Conservation (phyloP, 352 stramenopile genomes). For the Globisporangium rhizosaccharum region DNA sequence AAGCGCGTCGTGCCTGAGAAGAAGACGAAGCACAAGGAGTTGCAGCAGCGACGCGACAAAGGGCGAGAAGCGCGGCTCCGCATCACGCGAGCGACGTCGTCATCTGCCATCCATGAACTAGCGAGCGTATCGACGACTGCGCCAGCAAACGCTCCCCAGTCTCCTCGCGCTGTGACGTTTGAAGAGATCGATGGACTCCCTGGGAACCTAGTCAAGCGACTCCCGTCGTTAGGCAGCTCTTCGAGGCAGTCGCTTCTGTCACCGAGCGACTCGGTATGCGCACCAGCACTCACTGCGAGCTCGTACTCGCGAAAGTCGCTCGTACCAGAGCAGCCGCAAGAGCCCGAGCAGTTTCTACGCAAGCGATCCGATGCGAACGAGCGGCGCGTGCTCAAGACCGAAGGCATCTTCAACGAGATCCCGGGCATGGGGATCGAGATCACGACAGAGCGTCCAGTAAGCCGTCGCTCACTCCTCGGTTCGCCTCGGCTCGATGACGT, state of each 20-base stretch:
- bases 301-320: constrained; percentile 6
- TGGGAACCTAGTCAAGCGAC: constrained; percentile 2
- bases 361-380: constrained; percentile 19
- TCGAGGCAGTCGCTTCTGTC: constrained; percentile 1
- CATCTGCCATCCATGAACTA: constrained; percentile 4
- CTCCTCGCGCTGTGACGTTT: constrained; percentile 1
- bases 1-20: constrained; percentile 37
- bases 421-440: constrained; percentile 50
- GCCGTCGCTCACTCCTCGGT: background rate
- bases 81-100: constrained; percentile 10
- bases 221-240: constrained; percentile 2
- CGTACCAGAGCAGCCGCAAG: constrained; percentile 11
- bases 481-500: constrained; percentile 5
- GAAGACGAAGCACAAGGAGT: constrained; percentile 56
- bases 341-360: constrained; percentile 59
- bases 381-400: constrained; percentile 36
- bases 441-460: constrained; percentile 35
- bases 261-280: background rate
- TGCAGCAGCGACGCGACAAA: constrained; percentile 53
- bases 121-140: background rate
- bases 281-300: background rate
- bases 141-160: background rate
- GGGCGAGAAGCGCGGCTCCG: constrained; percentile 45
- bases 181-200: constrained; percentile 6
- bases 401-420: constrained; percentile 33